These are phyloP conservation scores for Leptodermis oblonga DNA, from an alignment of 257 asterid genomes.

Conservation along the genomic window DNA sequence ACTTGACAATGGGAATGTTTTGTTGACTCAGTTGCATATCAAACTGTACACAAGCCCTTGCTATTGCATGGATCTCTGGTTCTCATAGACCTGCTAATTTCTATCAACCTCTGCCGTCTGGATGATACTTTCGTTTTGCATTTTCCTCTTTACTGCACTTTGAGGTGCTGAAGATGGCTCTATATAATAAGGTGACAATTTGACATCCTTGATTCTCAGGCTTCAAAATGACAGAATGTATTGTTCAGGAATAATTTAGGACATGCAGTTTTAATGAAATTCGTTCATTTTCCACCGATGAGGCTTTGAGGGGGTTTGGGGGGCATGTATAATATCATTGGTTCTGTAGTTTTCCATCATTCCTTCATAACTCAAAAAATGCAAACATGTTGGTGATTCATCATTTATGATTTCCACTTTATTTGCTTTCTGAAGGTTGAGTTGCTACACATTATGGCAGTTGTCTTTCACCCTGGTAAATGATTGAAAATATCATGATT, in stretches of 20 bases:
- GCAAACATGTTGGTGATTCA: not conserved
- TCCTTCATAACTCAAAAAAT: not conserved
- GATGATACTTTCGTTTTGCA: not conserved
- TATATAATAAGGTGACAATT: not conserved
- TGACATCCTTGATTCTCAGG: not conserved
- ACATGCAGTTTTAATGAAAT: not conserved
- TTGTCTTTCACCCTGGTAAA: not conserved
- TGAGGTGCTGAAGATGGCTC: not conserved
- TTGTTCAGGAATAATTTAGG: not conserved
- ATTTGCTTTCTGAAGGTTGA: not conserved
- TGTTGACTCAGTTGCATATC: not conserved
- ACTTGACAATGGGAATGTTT: not conserved
- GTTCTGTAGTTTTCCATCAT: not conserved
- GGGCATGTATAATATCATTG: not conserved
- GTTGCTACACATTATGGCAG: not conserved
- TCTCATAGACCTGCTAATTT: not conserved
- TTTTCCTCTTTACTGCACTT: not conserved
- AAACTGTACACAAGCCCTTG: not conserved
- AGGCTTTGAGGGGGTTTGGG: not conserved
- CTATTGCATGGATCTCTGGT: not conserved
- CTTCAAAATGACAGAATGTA: not conserved
- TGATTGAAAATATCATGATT: not conserved
- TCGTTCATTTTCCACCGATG: not conserved
- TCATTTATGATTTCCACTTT: not conserved
- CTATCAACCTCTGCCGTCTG: not conserved